Evolutionary conservation across 108 stramenopile species (phyloP).

Genomic region (Hondaea fermentalgiana): DNA sequence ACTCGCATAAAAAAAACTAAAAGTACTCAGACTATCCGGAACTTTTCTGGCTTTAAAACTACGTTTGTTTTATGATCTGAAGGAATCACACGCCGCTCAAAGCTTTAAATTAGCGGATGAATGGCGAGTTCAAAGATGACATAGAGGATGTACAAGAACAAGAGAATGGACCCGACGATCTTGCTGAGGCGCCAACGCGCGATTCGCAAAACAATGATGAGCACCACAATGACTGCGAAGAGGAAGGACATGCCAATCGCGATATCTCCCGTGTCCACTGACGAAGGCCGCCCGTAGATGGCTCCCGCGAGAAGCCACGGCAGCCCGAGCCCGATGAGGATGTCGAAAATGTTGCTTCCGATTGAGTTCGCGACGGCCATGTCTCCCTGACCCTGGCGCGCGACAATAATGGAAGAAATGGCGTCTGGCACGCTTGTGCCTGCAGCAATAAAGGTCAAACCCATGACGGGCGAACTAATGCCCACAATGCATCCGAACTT

Average conservation of each 20-base stretch:
- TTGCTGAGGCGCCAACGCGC: neutral
- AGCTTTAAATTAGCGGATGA: neutral
- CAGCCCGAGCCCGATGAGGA: constrained; percentile 25
- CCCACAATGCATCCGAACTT: constrained; percentile 37
- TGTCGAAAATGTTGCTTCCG: constrained; percentile 36
- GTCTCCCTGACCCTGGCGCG: constrained; percentile 67
- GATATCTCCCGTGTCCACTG: neutral
- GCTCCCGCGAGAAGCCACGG: constrained; percentile 14
- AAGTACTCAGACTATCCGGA: too few relatives aligned
- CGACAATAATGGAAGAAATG: constrained; percentile 69
- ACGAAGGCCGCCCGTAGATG: neutral
- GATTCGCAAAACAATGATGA: neutral
- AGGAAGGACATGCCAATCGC: neutral
- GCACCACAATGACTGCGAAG: neutral
- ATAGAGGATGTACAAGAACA: neutral
- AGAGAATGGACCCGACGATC: neutral
- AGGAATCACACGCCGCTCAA: neutral
- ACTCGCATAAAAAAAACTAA: too few relatives aligned
- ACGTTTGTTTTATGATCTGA: too few relatives aligned
- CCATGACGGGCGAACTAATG: constrained; percentile 66
- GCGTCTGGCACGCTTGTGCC: constrained; percentile 74
- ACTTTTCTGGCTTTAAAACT: too few relatives aligned
- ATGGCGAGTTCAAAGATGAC: neutral
- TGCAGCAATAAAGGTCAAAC: constrained; percentile 67
- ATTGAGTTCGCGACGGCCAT: constrained; percentile 60